phyloP scores from a whole-genome alignment of 2,329 filamentous ascomycete species.

The Samsoniella hepiali region DNA sequence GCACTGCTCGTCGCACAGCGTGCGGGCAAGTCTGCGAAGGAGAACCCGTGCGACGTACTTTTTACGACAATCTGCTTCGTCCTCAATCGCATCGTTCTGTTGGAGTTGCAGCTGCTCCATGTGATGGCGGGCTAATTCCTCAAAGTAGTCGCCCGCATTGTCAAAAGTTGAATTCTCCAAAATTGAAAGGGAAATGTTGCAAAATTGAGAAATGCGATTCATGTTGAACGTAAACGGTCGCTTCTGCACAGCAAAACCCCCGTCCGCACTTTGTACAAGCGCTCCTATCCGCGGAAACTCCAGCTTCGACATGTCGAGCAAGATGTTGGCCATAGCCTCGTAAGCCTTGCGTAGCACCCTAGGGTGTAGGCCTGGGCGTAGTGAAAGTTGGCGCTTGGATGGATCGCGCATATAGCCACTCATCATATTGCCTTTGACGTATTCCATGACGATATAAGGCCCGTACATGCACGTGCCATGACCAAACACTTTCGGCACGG shows the following conservation, averaged over 20 bases:
- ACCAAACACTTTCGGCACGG: neutral
- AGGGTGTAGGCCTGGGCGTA: neutral
- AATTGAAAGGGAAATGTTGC: neutral
- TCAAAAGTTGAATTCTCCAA: neutral
- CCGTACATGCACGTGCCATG: neutral
- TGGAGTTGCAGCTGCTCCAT: neutral
- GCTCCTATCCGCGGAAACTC: neutral
- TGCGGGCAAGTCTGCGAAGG: neutral
- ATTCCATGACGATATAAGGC: constrained; percentile 2
- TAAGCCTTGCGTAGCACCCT: neutral
- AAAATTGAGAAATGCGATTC: neutral
- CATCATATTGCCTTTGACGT: neutral
- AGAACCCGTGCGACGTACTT: neutral
- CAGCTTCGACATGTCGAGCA: neutral
- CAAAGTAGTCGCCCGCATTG: neutral
- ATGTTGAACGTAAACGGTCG: neutral
- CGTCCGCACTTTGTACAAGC: neutral
- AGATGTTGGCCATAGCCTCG: neutral
- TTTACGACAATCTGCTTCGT: neutral
- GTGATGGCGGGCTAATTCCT: neutral
- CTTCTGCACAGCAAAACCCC: neutral
- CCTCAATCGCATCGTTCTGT: neutral
- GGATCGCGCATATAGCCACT: neutral
- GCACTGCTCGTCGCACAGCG: neutral
- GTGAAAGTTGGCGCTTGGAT: neutral